phyloP scores from a whole-genome alignment of 2,329 filamentous ascomycete species.

The Dissoconium aciculare region DNA sequence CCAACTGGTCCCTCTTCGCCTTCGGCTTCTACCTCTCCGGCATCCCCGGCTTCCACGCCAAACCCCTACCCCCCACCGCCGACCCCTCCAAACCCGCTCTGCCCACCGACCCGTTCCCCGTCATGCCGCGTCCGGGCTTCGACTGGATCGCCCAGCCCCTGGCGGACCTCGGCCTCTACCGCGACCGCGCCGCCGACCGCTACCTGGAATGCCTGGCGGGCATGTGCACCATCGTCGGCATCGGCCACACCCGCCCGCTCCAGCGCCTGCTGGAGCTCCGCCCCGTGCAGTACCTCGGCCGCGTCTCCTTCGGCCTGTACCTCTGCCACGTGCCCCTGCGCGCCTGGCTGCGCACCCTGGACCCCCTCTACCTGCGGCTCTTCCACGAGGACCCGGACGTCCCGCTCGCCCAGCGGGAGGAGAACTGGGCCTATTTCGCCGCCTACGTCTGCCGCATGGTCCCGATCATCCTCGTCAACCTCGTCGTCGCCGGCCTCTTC shows the following conservation, averaged over 20 bases:
- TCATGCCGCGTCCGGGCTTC: constrained; percentile 5
- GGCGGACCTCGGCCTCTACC: constrained; percentile 4
- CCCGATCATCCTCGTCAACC: constrained; percentile 6
- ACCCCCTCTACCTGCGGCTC: constrained; percentile 2
- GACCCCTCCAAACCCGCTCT: constrained; percentile 1
- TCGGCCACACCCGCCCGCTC: constrained; percentile 16
- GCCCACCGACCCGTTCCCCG: background rate
- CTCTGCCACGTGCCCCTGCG: constrained; percentile 8
- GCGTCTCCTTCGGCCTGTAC: constrained; percentile 9
- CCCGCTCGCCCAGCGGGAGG: constrained; percentile 1
- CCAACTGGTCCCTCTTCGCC: constrained; percentile 3
- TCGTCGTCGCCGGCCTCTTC: constrained; percentile 8
- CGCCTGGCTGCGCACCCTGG: constrained; percentile 2
- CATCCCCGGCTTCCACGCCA: constrained; percentile 2
- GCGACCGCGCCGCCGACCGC: constrained; percentile 6
- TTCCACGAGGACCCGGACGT: background rate
- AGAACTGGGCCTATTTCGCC: constrained; percentile 1
- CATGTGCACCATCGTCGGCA: constrained; percentile 6
- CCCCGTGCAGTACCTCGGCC: constrained; percentile 21
- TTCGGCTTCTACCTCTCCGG: constrained; percentile 8
- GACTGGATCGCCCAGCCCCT: constrained; percentile 6
- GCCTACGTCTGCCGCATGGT: constrained; percentile 7
- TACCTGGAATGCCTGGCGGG: constrained; percentile 6
- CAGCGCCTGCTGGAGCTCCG: constrained; percentile 36
- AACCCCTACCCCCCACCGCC: constrained; percentile 3